Percentiles rank a stretch among this genome's conserved stretches.
phyloP scores from a whole-genome alignment of 129 eudicot genomes.

The Helichrysum umbraculigerum region DNA sequence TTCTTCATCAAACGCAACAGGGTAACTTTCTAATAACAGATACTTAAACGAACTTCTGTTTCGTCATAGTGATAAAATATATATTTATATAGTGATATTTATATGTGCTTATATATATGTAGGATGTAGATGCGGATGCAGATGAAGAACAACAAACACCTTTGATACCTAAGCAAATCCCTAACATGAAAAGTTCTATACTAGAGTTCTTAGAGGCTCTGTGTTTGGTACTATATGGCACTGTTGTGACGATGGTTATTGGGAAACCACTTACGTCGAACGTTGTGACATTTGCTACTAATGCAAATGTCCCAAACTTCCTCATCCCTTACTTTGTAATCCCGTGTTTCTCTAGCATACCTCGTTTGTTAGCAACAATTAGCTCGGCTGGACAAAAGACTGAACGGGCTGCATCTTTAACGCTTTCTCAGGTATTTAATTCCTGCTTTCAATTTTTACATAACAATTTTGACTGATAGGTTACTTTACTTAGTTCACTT shows the following conservation, averaged over 20 bases:
- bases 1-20: slow-evolving; percentile 16
- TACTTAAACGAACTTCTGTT: slow-evolving; percentile 7
- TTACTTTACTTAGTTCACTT: background rate
- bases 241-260: slow-evolving; percentile 26
- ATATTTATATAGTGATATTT: background rate
- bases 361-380: slow-evolving; percentile 38
- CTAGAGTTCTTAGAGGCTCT: slow-evolving; percentile 35
- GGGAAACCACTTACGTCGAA: slow-evolving; percentile 39
- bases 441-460: background rate
- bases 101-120: slow-evolving; percentile 17
- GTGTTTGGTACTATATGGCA: slow-evolving; percentile 38
- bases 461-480: background rate
- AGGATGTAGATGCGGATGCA: slow-evolving; percentile 19
- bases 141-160: slow-evolving; percentile 32
- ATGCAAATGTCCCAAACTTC: slow-evolving; percentile 50
- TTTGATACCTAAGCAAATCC: slow-evolving; percentile 30
- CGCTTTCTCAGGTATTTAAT: slow-evolving; percentile 47
- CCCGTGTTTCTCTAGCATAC: slow-evolving; percentile 46
- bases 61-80: slow-evolving; percentile 1
- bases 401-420: slow-evolving; percentile 47
- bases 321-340: slow-evolving; percentile 49
- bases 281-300: slow-evolving; percentile 37
- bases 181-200: slow-evolving; percentile 24
- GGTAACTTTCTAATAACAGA: slow-evolving; percentile 29
- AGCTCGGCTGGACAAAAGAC: slow-evolving; percentile 47